These are phyloP conservation scores for Fraxinus paxiana DNA, from an alignment of 305 asterid genomes.

Conservation along the genomic window DNA sequence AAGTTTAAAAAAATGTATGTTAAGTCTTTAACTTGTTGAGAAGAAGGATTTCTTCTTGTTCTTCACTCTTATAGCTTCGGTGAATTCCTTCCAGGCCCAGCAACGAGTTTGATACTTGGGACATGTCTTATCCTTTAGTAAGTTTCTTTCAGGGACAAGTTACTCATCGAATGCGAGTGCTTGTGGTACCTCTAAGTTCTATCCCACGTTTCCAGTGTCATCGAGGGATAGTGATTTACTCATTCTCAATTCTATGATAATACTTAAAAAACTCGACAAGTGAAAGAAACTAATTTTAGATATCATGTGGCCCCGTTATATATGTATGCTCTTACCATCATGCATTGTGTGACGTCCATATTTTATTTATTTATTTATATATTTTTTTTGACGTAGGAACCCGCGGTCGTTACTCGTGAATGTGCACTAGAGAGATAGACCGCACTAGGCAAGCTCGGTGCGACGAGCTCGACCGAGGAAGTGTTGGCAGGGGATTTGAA, in stretches of 20 bases:
- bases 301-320: no score
- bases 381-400: no score
- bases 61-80: background rate
- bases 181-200: background rate
- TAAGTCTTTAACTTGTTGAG: background rate
- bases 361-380: no score
- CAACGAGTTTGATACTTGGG: background rate
- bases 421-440: no score
- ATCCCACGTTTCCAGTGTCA: background rate
- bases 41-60: background rate
- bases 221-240: background rate
- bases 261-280: background rate
- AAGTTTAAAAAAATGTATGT: no score
- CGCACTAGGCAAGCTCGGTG: no score
- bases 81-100: background rate
- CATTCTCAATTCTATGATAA: background rate
- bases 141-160: background rate
- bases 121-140: background rate
- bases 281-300: no score
- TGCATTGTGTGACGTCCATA: no score
- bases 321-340: no score
- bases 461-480: no score
- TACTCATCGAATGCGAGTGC: background rate
- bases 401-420: no score
- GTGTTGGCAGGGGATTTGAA: no score